Conservation (phyloP, 1,139 yeast genomes). For the Pneumocystis jirovecii region DNA sequence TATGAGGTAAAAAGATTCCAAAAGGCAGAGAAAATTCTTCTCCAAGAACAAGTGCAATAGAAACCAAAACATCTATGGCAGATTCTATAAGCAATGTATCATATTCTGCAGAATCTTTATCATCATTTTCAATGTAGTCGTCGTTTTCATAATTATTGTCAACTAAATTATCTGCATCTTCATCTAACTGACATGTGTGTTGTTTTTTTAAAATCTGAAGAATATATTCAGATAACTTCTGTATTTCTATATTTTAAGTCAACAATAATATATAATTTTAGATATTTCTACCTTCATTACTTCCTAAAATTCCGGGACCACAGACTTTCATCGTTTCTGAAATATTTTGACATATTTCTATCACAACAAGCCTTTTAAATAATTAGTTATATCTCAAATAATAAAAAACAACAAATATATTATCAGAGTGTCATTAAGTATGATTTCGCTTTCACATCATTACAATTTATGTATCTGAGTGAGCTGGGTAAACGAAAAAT, state of each 20-base stretch:
- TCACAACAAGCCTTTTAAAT: constrained; percentile 31
- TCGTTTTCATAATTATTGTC: constrained; percentile 31
- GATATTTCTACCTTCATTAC: constrained; percentile 19
- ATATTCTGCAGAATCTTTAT: constrained; percentile 48
- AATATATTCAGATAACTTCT: constrained; percentile 34
- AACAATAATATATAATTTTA: not conserved
- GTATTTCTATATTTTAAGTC: constrained; percentile 28
- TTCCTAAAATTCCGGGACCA: constrained; percentile 56
- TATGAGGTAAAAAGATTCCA: constrained; percentile 52
- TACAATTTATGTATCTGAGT: constrained; percentile 21
- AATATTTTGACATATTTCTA: constrained; percentile 59
- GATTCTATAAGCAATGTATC: constrained; percentile 76
- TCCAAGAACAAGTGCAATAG: constrained; percentile 59
- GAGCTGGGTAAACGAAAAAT: constrained; percentile 22
- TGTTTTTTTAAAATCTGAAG: constrained; percentile 60
- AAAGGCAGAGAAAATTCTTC: constrained; percentile 51
- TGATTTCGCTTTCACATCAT: not conserved
- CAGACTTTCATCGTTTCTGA: constrained; percentile 54
- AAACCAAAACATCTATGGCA: constrained; percentile 70
- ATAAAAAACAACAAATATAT: not conserved
- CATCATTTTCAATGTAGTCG: constrained; percentile 33
- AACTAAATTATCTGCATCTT: constrained; percentile 35
- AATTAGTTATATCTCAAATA: not conserved
- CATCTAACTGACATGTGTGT: constrained; percentile 62
- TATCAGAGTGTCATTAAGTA: not conserved